phyloP scores from a whole-genome alignment of 768 basidiomycete genomes.

The Neoboletus subvelutipes region DNA sequence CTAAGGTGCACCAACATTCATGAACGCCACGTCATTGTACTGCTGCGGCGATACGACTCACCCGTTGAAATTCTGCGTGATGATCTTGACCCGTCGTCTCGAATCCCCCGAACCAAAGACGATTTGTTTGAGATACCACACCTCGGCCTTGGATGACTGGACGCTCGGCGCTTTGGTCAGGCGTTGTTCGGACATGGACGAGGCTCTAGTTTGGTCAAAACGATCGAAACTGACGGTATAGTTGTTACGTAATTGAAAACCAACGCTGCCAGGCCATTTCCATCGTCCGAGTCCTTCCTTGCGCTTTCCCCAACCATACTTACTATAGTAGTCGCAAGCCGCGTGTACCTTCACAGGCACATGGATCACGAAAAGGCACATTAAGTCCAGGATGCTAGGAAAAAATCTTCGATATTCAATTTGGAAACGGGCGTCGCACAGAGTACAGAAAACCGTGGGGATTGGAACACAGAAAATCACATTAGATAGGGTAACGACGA shows the following conservation, averaged over 20 bases:
- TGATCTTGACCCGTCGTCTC: slow-evolving; percentile 50
- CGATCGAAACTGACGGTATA: background rate
- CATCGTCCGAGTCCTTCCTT: background rate
- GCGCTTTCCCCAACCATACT: background rate
- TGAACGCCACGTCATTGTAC: background rate
- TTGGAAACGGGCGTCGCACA: background rate
- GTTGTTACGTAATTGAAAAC: background rate
- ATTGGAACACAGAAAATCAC: background rate
- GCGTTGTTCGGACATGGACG: slow-evolving; percentile 19
- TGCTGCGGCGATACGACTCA: slow-evolving; percentile 35
- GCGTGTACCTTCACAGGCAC: background rate
- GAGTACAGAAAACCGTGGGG: background rate
- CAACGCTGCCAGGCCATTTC: background rate
- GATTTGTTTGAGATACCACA: slow-evolving; percentile 78
- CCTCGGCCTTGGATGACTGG: slow-evolving; percentile 42
- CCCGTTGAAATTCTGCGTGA: slow-evolving; percentile 87
- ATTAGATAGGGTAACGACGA: background rate
- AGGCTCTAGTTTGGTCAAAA: background rate
- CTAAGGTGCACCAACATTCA: slow-evolving; percentile 36
- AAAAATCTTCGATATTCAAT: background rate
- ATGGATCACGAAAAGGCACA: background rate
- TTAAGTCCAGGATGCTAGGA: background rate
- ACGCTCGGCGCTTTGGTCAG: slow-evolving; percentile 14
- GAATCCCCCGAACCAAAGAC: slow-evolving; percentile 41
- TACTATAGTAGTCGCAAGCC: too few species aligned